A percentile compares a stretch with the other conserved stretches of the same genome.
These are phyloP conservation scores for Orbilia oligospora DNA, from an alignment of 2,329 filamentous ascomycete species.

Conservation along the genomic window DNA sequence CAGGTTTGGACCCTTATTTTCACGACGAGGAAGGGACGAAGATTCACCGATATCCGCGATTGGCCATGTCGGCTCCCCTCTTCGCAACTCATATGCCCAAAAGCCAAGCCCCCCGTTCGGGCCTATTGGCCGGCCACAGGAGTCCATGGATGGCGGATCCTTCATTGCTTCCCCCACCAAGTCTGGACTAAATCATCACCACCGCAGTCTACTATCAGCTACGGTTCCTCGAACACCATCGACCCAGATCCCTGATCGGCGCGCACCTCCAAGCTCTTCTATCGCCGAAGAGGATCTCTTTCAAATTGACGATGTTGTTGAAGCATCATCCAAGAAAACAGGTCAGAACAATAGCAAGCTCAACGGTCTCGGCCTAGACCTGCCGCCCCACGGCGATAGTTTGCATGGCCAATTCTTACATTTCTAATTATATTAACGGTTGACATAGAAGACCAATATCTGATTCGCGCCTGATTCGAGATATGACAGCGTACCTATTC, in stretches of 20 bases:
- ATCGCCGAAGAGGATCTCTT: conserved; percentile 50
- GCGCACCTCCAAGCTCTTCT: conserved; percentile 40
- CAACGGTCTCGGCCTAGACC: conserved; percentile 41
- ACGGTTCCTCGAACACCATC: conserved; percentile 38
- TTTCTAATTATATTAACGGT: conserved; percentile 42
- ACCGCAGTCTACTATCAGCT: conserved; percentile 30
- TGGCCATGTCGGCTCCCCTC: conserved; percentile 76
- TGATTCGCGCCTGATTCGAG: conserved; percentile 23
- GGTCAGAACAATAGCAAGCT: conserved; percentile 23
- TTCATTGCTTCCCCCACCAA: conserved; percentile 55
- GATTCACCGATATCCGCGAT: conserved; percentile 69
- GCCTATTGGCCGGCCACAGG: conserved; percentile 60
- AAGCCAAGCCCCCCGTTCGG: conserved; percentile 63
- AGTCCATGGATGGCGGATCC: conserved; percentile 59
- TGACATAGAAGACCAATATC: conserved; percentile 28
- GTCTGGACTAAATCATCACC: conserved; percentile 16
- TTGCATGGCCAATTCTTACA: conserved; percentile 56
- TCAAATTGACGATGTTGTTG: conserved; percentile 53
- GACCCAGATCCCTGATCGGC: conserved; percentile 36
- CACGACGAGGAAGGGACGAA: conserved; percentile 71
- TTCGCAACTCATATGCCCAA: conserved; percentile 73
- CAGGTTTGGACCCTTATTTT: conserved; percentile 74
- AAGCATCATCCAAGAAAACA: conserved; percentile 50
- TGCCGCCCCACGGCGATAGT: conserved; percentile 34
- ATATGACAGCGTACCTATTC: conserved; percentile 27